Percentiles rank a stretch among this genome's conserved stretches.
Evolutionary conservation across 1,284 basidiomycete species (phyloP).

Genomic region (Sporisorium scitamineum): DNA sequence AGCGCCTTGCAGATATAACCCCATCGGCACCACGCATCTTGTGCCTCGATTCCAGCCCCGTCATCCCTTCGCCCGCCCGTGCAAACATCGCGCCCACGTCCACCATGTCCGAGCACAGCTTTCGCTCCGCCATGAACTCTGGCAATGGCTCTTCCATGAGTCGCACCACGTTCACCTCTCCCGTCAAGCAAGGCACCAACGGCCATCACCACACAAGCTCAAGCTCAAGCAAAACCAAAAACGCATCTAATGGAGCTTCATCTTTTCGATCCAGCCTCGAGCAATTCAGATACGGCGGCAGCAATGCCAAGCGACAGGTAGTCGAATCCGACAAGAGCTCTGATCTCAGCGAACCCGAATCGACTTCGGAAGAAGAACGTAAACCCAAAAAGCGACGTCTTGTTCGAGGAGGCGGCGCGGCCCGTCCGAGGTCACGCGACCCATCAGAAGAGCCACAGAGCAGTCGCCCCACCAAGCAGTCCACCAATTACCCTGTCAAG

Average conservation of each 20-base stretch:
- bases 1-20: constrained; percentile 5
- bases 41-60: constrained; percentile 41
- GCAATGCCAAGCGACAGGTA: constrained; percentile 10
- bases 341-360: constrained; percentile 40
- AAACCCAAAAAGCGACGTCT: constrained; percentile 46
- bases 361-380: constrained; percentile 21
- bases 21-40: constrained; percentile 27
- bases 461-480: constrained; percentile 1
- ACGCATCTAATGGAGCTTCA: neutral
- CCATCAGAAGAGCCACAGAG: constrained; percentile 13
- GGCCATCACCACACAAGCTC: constrained; percentile 10
- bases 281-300: constrained; percentile 36
- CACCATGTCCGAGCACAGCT: constrained; percentile 28
- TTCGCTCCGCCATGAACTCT: constrained; percentile 38
- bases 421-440: constrained; percentile 20
- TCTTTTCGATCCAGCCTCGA: constrained; percentile 38
- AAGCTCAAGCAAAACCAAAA: constrained; percentile 5
- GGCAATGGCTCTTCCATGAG: constrained; percentile 35
- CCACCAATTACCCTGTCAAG: neutral
- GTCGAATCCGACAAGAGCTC: constrained; percentile 41
- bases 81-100: neutral
- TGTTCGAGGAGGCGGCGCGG: constrained; percentile 33
- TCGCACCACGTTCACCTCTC: constrained; percentile 23
- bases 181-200: constrained; percentile 8
- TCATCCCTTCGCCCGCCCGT: constrained; percentile 18